Evolutionary conservation across 1,284 basidiomycete genomes (phyloP).

Genomic region (Trametes sp.): DNA sequence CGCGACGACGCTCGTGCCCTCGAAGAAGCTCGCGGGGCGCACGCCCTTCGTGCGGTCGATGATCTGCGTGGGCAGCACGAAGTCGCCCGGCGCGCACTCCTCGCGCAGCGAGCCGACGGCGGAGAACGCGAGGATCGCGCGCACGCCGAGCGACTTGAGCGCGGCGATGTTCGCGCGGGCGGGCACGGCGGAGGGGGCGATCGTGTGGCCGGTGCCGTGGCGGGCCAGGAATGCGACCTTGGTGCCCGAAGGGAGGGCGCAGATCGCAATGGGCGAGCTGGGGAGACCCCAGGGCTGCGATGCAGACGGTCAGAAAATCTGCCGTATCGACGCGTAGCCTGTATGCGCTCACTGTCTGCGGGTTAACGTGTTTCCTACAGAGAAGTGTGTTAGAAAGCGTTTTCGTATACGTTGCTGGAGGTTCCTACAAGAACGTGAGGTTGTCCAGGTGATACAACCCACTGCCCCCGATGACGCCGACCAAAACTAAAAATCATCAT

Average conservation of each 20-base stretch:
- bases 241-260: slow-evolving; percentile 78
- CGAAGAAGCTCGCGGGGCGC: slow-evolving; percentile 88
- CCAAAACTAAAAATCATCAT: slow-evolving; percentile 59
- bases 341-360: slow-evolving; percentile 63
- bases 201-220: slow-evolving; percentile 83
- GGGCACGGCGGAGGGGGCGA: slow-evolving; percentile 82
- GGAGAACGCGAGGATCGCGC: slow-evolving; percentile 91
- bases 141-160: slow-evolving; percentile 90
- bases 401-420: background rate
- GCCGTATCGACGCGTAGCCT: background rate
- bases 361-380: slow-evolving; percentile 72
- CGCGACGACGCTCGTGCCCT: slow-evolving; percentile 83
- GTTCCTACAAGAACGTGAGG: slow-evolving; percentile 77
- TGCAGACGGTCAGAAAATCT: background rate
- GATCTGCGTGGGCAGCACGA: slow-evolving; percentile 91
- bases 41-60: slow-evolving; percentile 97
- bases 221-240: slow-evolving; percentile 92
- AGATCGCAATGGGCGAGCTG: slow-evolving; percentile 92
- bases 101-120: slow-evolving; percentile 97
- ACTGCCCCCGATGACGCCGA: slow-evolving; percentile 88
- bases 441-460: slow-evolving; percentile 92
- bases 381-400: background rate
- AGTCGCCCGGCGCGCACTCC: slow-evolving; percentile 92
- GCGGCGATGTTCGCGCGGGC: slow-evolving; percentile 94
- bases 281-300: slow-evolving; percentile 92